Evolutionary conservation across 108 stramenopile genomes (phyloP).

Genomic region (Mayamaea pseudoterrestris): DNA sequence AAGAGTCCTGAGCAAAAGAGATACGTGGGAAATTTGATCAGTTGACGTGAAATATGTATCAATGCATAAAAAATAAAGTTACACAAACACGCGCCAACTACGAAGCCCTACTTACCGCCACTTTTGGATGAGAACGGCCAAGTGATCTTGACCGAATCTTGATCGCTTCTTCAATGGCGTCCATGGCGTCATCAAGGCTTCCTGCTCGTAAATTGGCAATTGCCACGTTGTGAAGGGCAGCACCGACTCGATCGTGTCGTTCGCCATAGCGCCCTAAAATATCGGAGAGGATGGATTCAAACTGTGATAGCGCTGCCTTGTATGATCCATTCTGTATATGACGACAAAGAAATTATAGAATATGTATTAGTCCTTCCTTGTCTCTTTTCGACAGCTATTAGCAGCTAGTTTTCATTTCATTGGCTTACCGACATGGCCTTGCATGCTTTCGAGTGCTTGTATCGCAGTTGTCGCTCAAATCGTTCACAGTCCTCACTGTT

Average conservation of each 20-base stretch:
- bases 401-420: too few relatives aligned
- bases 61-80: neutral
- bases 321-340: constrained; percentile 29
- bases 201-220: constrained; percentile 46
- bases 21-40: neutral
- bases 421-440: constrained; percentile 43
- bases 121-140: constrained; percentile 31
- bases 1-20: constrained; percentile 21
- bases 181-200: constrained; percentile 38
- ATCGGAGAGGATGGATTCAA: constrained; percentile 39
- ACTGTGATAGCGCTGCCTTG: constrained; percentile 27
- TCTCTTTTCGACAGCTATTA: too few relatives aligned
- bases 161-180: constrained; percentile 54
- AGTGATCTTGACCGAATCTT: constrained; percentile 33
- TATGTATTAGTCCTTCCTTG: too few relatives aligned
- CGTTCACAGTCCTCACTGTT: constrained; percentile 5
- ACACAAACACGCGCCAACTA: neutral
- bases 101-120: constrained; percentile 22
- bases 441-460: constrained; percentile 32
- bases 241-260: constrained; percentile 36
- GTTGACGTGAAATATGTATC: constrained; percentile 1
- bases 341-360: neutral
- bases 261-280: constrained; percentile 31
- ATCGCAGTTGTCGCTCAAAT: constrained; percentile 26
- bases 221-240: constrained; percentile 55